A percentile compares a stretch with the other conserved stretches of the same genome.
Conservation (phyloP, 1,284 basidiomycete genomes). For the Anthracocystis setariae region DNA sequence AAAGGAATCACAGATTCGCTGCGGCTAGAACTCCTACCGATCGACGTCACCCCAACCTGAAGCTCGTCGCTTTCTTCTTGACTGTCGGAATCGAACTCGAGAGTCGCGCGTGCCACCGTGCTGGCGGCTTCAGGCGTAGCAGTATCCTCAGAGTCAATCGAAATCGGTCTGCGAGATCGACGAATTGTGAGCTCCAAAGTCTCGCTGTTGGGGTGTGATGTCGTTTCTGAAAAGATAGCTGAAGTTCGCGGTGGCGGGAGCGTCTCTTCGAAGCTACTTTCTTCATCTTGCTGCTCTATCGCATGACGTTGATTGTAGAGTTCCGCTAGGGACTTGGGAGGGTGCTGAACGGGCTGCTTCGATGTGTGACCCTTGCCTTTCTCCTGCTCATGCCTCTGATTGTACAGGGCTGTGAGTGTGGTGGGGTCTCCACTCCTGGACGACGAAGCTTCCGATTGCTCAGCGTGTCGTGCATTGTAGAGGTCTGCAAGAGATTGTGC, state of each 20-base stretch:
- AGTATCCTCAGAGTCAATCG: slow-evolving; percentile 6
- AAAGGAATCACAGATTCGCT: slow-evolving; percentile 3
- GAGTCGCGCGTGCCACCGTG: slow-evolving; percentile 1
- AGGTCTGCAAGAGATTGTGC: slow-evolving; percentile 25
- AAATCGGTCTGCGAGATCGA: neutral
- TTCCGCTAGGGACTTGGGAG: slow-evolving; percentile 11
- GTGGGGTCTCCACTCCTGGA: slow-evolving; percentile 1
- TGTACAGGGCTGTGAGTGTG: slow-evolving; percentile 13
- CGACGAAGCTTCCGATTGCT: slow-evolving; percentile 10
- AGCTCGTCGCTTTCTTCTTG: slow-evolving; percentile 8
- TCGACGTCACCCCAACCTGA: neutral
- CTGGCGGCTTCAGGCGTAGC: slow-evolving; percentile 2
- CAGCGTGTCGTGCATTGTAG: slow-evolving; percentile 25
- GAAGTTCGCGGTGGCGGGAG: neutral
- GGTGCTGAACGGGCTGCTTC: neutral
- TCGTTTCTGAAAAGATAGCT: neutral
- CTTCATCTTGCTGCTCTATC: slow-evolving; percentile 6
- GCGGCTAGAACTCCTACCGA: slow-evolving; percentile 2
- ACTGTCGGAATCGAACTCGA: slow-evolving; percentile 6
- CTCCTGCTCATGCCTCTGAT: slow-evolving; percentile 3
- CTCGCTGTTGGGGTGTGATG: too few species aligned
- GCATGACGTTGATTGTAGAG: slow-evolving; percentile 15
- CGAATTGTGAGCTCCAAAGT: too few species aligned
- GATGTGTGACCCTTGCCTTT: neutral
- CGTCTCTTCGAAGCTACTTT: neutral